Base-by-base conservation (phyloP, 345 rosid species). In the Raphanus sativus region DNA sequence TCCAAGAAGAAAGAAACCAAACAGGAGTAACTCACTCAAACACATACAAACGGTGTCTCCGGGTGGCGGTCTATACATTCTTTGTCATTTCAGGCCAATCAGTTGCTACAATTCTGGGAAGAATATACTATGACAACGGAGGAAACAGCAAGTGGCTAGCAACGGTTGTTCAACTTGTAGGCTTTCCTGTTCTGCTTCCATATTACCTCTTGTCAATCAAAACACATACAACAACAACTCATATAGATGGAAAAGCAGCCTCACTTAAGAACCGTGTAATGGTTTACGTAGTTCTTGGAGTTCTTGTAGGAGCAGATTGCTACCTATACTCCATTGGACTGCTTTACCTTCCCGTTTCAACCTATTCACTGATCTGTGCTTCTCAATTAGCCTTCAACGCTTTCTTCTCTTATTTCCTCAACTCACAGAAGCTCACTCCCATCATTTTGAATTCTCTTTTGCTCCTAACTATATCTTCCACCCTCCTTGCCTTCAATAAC, bases 371-470 rank as follows among this genome's bases (percentile, higher is more conserved):
- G 5, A 74, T 88, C 17, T 79, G 86, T 70, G 86, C 90, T 21
- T 83, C 89, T 11, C 90, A 86, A 12, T n/a, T 86, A 67, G 89
- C 83, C 63, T 88, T 91, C 82, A 90, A 85, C 50, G 84, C 87
- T 48, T 66, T 84, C 54, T 86, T 90, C 81, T 87, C 92, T 1
- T 84, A 26, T 62, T 84, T 88, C 84, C 76, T 91, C 67, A 77
- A 87, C 65, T 77, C 81, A 0, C 89, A 84, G 40, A 89, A 82
- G 66, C 80, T 86, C 78, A 85, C 87, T 58, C 86, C 89, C 9
- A 75, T 76, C 64, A 80, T 79, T 58, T 17, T 85, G 56, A 84
- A 89, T 70, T 85, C 87, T 6, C 71, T 86, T 32, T 59, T 88
- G 32, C 89, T 91, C 48, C 86, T 88, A 36, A 87, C 86, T 6